These are phyloP conservation scores for Zasmidium angulare DNA, from an alignment of 2,329 filamentous ascomycete species.

Conservation along the genomic window DNA sequence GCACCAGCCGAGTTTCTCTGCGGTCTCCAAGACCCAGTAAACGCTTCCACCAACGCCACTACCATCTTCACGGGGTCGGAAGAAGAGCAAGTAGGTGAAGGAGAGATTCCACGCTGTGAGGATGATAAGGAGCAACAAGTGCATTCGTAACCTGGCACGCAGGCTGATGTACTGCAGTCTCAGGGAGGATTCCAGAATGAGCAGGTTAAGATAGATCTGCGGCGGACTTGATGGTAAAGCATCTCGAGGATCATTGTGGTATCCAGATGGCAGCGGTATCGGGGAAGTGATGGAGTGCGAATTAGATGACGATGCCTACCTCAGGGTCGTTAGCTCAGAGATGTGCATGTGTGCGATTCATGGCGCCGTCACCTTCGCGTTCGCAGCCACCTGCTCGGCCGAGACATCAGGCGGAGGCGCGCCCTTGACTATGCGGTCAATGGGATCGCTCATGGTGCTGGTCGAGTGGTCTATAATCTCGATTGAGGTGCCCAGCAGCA, in stretches of 20 bases:
- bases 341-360: conserved; percentile 12
- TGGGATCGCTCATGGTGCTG: conserved; percentile 23
- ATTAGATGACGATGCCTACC: conserved; percentile 25
- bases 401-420: conserved; percentile 66
- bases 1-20: conserved; percentile 87
- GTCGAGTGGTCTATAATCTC: not conserved
- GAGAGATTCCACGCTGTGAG: conserved; percentile 77
- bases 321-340: not conserved
- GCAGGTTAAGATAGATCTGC: conserved; percentile 96
- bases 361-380: conserved; percentile 29
- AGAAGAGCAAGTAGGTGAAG: conserved; percentile 87
- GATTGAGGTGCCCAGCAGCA: not conserved
- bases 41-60: conserved; percentile 86
- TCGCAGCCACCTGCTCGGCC: conserved; percentile 40
- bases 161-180: conserved; percentile 91
- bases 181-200: conserved; percentile 92
- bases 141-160: conserved; percentile 81
- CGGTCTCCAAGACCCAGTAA: conserved; percentile 92
- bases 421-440: conserved; percentile 92
- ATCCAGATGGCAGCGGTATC: conserved; percentile 31
- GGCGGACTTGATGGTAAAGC: conserved; percentile 85
- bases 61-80: conserved; percentile 94
- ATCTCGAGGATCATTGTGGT: conserved; percentile 68
- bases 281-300: conserved; percentile 47
- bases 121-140: conserved; percentile 85